Base-by-base conservation (phyloP, 139 green algal genomes). In the Coccomyxa sp. region DNA sequence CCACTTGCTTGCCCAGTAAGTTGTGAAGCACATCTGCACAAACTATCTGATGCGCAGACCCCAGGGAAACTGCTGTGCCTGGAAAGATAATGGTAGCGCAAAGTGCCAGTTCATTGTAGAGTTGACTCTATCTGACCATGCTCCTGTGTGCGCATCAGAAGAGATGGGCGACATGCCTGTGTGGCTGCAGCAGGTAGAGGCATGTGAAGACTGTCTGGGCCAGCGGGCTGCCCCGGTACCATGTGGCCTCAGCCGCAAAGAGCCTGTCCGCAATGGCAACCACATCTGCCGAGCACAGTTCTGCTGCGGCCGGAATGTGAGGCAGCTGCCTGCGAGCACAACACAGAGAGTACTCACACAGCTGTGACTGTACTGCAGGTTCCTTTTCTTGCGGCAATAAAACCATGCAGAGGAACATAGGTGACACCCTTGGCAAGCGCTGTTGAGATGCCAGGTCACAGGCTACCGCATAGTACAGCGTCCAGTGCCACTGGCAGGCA, bases 131-230 rank as follows among this genome's bases (percentile, higher is more conserved):
- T 64, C 50, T 64, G 14, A 64, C 50, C 50, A 64, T 14, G 50
- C 18, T 64, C n/a, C n/a, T n/a, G n/a, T n/a, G 50, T 31, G 50
- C 24, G 31, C 7, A 4, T 36, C 64, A 74, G 22, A 2, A 29
- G 9, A 74, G 18, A 14, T 12, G 33, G 69, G 2, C 69, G 14
- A 16, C 22, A 6, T 44, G 93, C 92, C 90, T 87, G 12, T 90
- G 78, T 0, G 84, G 81, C 34, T 88, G 76, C 54, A 96, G 85
- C 88, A 98, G 89, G 86, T 97, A 96, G 29, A 97, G 80, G 69
- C 86, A 94, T 27, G 88, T 87, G 84, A 92, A 98, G 1, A 98
- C 86, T 0, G 94, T 97, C 78, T 92, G 86, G 29, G 93, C 87
- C 27, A 97, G 80, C 16, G 89, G 79, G 54, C 86, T 78, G 2